Base-by-base conservation (phyloP, 1,139 yeast species). In the Yamadazyma oceani region DNA sequence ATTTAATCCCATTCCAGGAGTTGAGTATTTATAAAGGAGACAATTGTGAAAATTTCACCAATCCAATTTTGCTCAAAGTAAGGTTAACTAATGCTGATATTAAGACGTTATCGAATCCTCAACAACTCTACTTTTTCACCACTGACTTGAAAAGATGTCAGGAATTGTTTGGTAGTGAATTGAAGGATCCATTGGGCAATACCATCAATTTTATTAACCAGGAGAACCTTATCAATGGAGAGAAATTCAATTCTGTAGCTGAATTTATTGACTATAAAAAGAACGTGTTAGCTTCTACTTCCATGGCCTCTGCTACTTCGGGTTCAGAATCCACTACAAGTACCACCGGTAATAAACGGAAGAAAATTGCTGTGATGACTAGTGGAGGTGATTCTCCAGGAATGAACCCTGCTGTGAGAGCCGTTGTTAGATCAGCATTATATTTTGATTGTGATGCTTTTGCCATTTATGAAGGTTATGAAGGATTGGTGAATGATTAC, bases 331-430 rank as follows among this genome's bases (percentile, higher is more conserved):
- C 34, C 32, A 13, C 19, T 14, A 13, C 24, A 12, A 12, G 17
- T 4, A 13, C 16, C 7, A 4, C 9, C 2, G 19, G 17, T 10
- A 17, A 30, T 24, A 44, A 39, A 7, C 46, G 46, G 36, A 69
- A 71, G 62, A 83, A 82, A 57, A 82, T 85, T 41, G 94, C 86
- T 1, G 87, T 85, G 16, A 85, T 85, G 92, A 85, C 94, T 2
- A 82, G 90, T 1, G 94, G 94, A 46, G 94, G 94, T 54, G 94
- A 85, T 58, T 84, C 92, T 33, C 92, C 87, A 14, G 94, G 94
- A 51, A 85, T 85, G 94, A 82, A 82, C 55, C 87, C 92, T 5
- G 83, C 80, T 19, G 92, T 85, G 8, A 70, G 92, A 48, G 90
- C 92, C 2, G 87, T 85, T 37, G 85, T 84, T 7, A 68, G 94